Evolutionary conservation across 208 protist species (phyloP).

Genomic region (Porcisia deanei): DNA sequence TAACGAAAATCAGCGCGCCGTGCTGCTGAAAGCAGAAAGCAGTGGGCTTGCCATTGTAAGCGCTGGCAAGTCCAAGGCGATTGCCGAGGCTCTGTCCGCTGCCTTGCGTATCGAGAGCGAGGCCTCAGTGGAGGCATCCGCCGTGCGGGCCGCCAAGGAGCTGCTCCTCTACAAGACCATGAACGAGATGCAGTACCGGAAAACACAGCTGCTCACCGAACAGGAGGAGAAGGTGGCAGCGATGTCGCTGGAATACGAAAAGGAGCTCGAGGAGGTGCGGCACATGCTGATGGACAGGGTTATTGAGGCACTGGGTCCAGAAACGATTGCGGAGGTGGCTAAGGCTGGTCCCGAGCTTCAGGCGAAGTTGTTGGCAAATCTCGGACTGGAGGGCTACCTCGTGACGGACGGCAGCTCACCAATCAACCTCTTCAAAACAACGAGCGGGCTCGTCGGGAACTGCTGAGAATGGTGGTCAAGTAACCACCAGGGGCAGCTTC

Average conservation of each 20-base stretch:
- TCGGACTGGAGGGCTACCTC: slow-evolving; percentile 89
- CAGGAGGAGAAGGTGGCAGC: slow-evolving; percentile 42
- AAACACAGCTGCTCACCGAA: slow-evolving; percentile 36
- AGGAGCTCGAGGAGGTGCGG: slow-evolving; percentile 40
- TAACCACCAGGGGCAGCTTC: too few relatives aligned
- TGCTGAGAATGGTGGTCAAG: not conserved
- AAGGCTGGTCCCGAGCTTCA: slow-evolving; percentile 84
- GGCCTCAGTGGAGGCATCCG: slow-evolving; percentile 72
- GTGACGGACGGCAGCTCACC: slow-evolving; percentile 92
- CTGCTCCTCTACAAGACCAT: slow-evolving; percentile 44
- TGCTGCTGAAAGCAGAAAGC: slow-evolving; percentile 89
- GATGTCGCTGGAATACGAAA: slow-evolving; percentile 37
- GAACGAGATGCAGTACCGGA: slow-evolving; percentile 52
- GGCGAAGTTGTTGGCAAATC: slow-evolving; percentile 64
- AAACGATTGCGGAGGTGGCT: slow-evolving; percentile 81
- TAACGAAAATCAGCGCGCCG: slow-evolving; percentile 87
- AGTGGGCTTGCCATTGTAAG: slow-evolving; percentile 80
- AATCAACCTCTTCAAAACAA: slow-evolving; percentile 92
- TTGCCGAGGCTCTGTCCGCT: slow-evolving; percentile 87
- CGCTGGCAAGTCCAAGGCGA: slow-evolving; percentile 90
- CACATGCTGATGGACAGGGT: slow-evolving; percentile 50
- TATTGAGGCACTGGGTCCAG: slow-evolving; percentile 66
- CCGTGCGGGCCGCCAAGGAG: slow-evolving; percentile 79
- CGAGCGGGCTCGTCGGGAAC: slow-evolving; percentile 53
- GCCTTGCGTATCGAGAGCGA: slow-evolving; percentile 91